Percentiles rank a stretch among this genome's conserved stretches.
Conservation (phyloP, 2,329 filamentous ascomycete species). For the Colletotrichum eremochloae region DNA sequence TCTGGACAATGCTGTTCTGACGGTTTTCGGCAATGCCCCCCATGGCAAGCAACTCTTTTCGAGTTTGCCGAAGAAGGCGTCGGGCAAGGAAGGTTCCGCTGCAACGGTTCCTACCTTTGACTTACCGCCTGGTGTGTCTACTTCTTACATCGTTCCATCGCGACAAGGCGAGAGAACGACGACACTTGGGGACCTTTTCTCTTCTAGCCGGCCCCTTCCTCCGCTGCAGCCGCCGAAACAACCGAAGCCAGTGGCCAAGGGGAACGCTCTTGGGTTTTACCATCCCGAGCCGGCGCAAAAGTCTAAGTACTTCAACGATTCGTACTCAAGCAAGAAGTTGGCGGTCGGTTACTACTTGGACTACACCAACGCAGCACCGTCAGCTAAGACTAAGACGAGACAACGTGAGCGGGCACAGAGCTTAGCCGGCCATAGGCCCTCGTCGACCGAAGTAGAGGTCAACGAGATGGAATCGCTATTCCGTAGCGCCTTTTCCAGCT, state of each 20-base stretch:
- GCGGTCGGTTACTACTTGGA: constrained; percentile 79
- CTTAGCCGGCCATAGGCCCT: constrained; percentile 70
- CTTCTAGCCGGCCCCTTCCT: constrained; percentile 74
- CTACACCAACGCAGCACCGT: constrained; percentile 73
- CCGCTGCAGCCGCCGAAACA: constrained; percentile 79
- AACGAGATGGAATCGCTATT: constrained; percentile 82
- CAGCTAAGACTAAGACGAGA: constrained; percentile 69
- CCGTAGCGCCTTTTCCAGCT: constrained; percentile 82
- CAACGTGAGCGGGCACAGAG: constrained; percentile 81
- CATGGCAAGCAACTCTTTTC: constrained; percentile 87
- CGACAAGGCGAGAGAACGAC: constrained; percentile 62
- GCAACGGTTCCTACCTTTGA: constrained; percentile 8
- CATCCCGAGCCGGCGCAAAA: constrained; percentile 68
- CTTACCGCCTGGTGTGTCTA: constrained; percentile 81
- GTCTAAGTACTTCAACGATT: constrained; percentile 65
- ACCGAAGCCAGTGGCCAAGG: constrained; percentile 77
- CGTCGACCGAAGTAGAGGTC: constrained; percentile 67
- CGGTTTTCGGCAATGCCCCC: constrained; percentile 81
- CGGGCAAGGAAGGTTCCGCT: constrained; percentile 64
- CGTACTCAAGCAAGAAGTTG: constrained; percentile 76
- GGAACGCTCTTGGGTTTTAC: constrained; percentile 66
- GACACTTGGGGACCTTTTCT: constrained; percentile 81
- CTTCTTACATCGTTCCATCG: constrained; percentile 71
- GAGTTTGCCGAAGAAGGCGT: constrained; percentile 75
- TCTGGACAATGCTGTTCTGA: constrained; percentile 71